Percentiles rank a stretch among this genome's conserved stretches.
Conservation (phyloP, 192 early-diverging fungal genomes). For the Coemansia sp. region DNA sequence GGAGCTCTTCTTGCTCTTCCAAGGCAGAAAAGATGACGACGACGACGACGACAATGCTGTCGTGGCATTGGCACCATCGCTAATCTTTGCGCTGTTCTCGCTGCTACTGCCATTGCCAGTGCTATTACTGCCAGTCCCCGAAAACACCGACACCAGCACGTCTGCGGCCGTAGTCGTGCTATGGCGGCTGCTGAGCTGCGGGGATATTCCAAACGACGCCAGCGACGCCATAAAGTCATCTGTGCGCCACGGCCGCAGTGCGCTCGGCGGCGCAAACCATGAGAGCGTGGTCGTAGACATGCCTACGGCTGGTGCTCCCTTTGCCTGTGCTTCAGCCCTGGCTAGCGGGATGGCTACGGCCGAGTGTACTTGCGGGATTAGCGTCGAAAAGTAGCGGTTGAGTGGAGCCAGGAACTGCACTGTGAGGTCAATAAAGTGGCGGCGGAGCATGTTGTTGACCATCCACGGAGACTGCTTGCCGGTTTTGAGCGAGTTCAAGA, state of each 20-base stretch:
- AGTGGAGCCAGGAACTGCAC: conserved; percentile 94
- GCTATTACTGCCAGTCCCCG: conserved; percentile 23
- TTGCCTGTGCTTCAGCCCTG: conserved; percentile 26
- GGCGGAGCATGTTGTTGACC: conserved; percentile 90
- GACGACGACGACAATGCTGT: conserved; percentile 2
- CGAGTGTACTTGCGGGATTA: conserved; percentile 71
- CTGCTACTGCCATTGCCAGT: conserved; percentile 11
- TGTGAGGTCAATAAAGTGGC: conserved; percentile 92
- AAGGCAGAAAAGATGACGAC: conserved; percentile 26
- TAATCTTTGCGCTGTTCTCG: background rate
- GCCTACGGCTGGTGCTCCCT: background rate
- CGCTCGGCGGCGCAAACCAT: conserved; percentile 36
- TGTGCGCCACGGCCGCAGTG: conserved; percentile 52
- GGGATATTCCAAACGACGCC: conserved; percentile 48
- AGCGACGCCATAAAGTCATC: conserved; percentile 54
- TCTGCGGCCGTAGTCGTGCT: conserved; percentile 31
- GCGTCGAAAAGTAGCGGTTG: conserved; percentile 87
- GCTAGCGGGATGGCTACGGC: conserved; percentile 26
- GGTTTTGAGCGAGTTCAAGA: conserved; percentile 71
- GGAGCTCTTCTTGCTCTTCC: conserved; percentile 39
- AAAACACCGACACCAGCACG: conserved; percentile 48
- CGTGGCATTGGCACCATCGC: background rate
- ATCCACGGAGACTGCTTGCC: conserved; percentile 71
- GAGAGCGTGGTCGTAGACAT: conserved; percentile 20
- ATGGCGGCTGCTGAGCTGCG: conserved; percentile 42